phyloP scores from a whole-genome alignment of 208 protist genomes.

The Perkinsela sp. region DNA sequence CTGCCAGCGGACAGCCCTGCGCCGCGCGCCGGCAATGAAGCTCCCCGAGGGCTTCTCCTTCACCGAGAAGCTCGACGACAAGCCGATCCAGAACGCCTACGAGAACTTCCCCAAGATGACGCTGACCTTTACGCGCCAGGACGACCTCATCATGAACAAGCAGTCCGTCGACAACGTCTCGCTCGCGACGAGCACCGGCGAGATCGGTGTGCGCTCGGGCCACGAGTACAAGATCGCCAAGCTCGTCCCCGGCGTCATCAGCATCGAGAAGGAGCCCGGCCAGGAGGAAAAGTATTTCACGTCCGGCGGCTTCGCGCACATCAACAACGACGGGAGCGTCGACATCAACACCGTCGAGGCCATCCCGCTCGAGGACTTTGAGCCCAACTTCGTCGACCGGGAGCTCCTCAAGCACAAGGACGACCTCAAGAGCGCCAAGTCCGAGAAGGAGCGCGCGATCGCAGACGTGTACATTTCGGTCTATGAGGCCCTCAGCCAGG shows the following conservation, averaged over 20 bases:
- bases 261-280: conserved; percentile 37
- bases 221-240: conserved; percentile 59
- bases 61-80: conserved; percentile 45
- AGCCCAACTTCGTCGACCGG: conserved; percentile 33
- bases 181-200: conserved; percentile 29
- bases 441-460: conserved; percentile 43
- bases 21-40: conserved; percentile 11
- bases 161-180: conserved; percentile 45
- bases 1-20: conserved; percentile 23
- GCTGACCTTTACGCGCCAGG: conserved; percentile 56
- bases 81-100: conserved; percentile 37
- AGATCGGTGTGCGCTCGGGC: conserved; percentile 46
- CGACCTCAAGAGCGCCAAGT: conserved; percentile 18
- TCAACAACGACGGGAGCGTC: conserved; percentile 63
- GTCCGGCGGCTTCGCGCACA: conserved; percentile 58
- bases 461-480: conserved; percentile 43
- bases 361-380: conserved; percentile 38
- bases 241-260: conserved; percentile 27
- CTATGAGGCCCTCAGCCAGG: conserved; percentile 27
- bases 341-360: conserved; percentile 65
- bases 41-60: conserved; percentile 53
- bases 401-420: conserved; percentile 33
- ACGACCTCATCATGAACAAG: conserved; percentile 53
- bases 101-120: conserved; percentile 43
- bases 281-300: conserved; percentile 38